Evolutionary conservation across 1,139 yeast genomes (phyloP), one percentile per base, ranked within the genome.

Genomic region (Pichia kudriavzevii): DNA sequence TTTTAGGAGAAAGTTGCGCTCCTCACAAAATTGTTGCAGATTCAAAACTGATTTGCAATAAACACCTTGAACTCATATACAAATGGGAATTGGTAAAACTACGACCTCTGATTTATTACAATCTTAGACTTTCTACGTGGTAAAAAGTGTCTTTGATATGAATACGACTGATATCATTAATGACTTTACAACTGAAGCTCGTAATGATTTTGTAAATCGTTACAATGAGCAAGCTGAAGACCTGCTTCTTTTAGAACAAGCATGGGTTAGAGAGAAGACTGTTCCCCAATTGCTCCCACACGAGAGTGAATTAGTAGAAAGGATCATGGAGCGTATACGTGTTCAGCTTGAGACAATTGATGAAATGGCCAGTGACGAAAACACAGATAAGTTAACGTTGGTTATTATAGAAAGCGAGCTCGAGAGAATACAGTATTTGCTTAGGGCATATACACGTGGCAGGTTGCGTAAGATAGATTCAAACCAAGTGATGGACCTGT

Each of bases 331-430:
- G 1, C 66, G 81, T 44, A 64, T 87, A 19, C 69, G 83, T 30
- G 61, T 63, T 28, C 94, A 87, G 57, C 75, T 82, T 41, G 94
- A 81, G 47, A 70, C 71, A 42, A 72, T 84, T 28, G 82, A 85
- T 10, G 28, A 26, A 14, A 12, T 14, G 28, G 28, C 3, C 28
- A 10, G 6, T 9, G 54, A 55, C 23, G 79, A 75, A 43, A 64
- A 67, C 29, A 91, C 82, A 48, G 79, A 80, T 55, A 88, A 88
- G 55, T 61, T 91, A 38, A 80, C 81, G 41, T 63, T 88, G 28
- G 74, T 91, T 66, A 72, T 93, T 14, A 78, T 88, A 43, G 98
- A 91, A 54, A 81, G 94, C 4, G 98, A 91, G 50, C 68, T 91
- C 19, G 98, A 91, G 51, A 63, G 98, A 39, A 72, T 85, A 32